Base-by-base conservation (phyloP, 192 early-diverging fungal genomes). In the Backusella macrospora region DNA sequence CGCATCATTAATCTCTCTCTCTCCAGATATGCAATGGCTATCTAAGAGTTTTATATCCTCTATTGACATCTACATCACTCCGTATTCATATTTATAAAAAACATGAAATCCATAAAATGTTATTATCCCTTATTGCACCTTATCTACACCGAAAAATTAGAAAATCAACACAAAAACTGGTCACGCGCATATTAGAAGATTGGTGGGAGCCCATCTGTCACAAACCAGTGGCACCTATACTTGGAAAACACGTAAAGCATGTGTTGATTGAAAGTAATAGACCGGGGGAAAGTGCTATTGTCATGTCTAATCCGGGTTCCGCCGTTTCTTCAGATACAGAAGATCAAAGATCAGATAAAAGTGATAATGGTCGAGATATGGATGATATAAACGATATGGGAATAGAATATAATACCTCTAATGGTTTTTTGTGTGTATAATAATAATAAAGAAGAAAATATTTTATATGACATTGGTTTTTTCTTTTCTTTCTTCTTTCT, bases 51-150 rank as follows among this genome's bases (percentile, higher is more conserved):
- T 72, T 92, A 45, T 75, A 83, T 21, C 89, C 90, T 16, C 72
- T 93, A 42, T 75, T 94, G 29, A 80, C 83, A 47, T 90, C 92
- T 65, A 91, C 90, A 0, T 81, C 82, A 37, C 47, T 89, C 9
- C 48, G 48, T 5, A 59, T 72, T 6, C 46, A 71, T 3, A 63
- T 65, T 13, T 89, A 89, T 66, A 89, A 89, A 74, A 77, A 82
- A 14, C 43, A 76, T 14, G 78, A 86, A 29, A 86, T 88, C 26
- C 72, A 85, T 43, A 76, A 69, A 7, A 62, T 79, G 6, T 59
- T 88, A 8, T 74, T 70, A 39, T 76, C 84, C 26, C 67, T 88
- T 45, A 83, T 79, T 43, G 82, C 84, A 5, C 73, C 75, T 0
- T 48, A 59, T 34, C 29, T 74, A 39, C 73, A 76, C 15, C 76